Evolutionary conservation across 306 rosid genomes (phyloP), one percentile per base, ranked within the genome.

Genomic region (Betula pendula): DNA sequence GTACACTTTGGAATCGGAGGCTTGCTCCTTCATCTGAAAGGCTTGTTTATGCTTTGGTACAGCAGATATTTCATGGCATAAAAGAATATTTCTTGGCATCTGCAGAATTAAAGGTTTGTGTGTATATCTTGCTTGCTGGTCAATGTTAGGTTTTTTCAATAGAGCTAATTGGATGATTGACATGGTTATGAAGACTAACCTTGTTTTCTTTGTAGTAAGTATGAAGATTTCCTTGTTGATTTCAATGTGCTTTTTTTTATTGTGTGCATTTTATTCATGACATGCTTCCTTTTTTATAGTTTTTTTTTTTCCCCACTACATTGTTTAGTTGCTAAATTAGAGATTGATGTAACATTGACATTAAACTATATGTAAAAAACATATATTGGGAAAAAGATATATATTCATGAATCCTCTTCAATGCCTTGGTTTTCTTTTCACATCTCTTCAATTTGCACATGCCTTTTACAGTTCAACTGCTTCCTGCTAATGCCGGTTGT

Each of bases 11-110:
- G 97, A 95, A 92, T 76, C 81, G 99, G 79, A 89, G 93, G 85
- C 99, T 95, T 65, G 99, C 97, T 75, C 97, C 98, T 80, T 95
- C 99, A 29, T 95, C 99, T 20, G 99, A 95, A 86, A 90, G 97
- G 81, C 91, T 95, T 78, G 97, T 95, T 73, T 93, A 90, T 84
- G 99, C 96, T 80, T 84, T 95, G 84, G 99, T 95, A 24, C 99
- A 92, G 77, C 99, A 95, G 79, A 92, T 95, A 85, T 95, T 95
- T 83, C 97, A 92, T 74, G 99, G 99, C 79, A 95, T 95, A 77
- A 84, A 93, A 80, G 97, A 95, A 70, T 90, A 95, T 86, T 95
- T 95, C 87, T 78, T 95, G 87, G 97, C 95, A 70, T 95, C 99
- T 51, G 90, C 99, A 8, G 97, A 95, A 82, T 84, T 95, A 56